These are phyloP conservation scores for Perilla frutescens DNA, from an alignment of 257 asterid species.

Conservation along the genomic window DNA sequence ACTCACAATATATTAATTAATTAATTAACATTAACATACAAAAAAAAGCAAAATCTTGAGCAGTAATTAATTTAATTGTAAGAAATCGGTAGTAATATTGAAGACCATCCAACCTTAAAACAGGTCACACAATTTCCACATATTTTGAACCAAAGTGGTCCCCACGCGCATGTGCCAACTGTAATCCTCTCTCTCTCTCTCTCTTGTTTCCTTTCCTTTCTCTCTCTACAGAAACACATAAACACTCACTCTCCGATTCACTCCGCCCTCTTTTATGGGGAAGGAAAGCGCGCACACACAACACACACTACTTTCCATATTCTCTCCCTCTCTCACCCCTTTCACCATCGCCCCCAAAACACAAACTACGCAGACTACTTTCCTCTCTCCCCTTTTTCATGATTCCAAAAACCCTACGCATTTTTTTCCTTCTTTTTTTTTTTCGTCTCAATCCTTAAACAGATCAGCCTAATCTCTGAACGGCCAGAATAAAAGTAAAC, in stretches of 20 bases:
- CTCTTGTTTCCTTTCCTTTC: not conserved
- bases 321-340: not conserved
- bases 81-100: not conserved
- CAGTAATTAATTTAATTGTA: not conserved
- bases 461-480: no score
- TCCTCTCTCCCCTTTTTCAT: slow-evolving; percentile 11
- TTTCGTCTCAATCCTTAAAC: not conserved
- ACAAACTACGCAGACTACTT: slow-evolving; percentile 25
- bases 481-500: not conserved
- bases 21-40: not conserved
- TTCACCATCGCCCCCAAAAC: slow-evolving; percentile 2
- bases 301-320: slow-evolving; percentile 33
- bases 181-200: slow-evolving; percentile 35
- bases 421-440: not conserved
- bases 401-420: slow-evolving; percentile 25
- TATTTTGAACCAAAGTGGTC: slow-evolving; percentile 25
- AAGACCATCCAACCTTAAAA: not conserved
- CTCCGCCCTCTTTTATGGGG: slow-evolving; percentile 20
- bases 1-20: not conserved
- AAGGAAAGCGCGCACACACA: slow-evolving; percentile 13
- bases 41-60: not conserved
- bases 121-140: not conserved
- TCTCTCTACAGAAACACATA: slow-evolving; percentile 20
- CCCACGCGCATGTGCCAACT: slow-evolving; percentile 51
- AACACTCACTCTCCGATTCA: slow-evolving; percentile 6